phyloP scores from a whole-genome alignment of 192 early-diverging fungal genomes.

The Backusella australiensis region DNA sequence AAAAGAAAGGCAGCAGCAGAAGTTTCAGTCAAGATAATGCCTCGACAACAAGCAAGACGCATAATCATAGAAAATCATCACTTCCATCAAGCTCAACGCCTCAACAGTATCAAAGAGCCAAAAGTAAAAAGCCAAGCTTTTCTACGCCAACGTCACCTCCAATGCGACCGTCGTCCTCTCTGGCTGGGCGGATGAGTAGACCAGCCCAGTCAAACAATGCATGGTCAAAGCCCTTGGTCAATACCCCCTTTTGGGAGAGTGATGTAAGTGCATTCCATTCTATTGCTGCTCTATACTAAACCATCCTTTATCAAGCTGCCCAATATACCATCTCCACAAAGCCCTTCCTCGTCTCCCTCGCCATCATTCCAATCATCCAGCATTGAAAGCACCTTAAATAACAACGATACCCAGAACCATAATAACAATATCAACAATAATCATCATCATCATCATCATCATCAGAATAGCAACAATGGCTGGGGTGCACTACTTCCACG shows the following conservation, averaged over 20 bases:
- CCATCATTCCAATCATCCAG: neutral
- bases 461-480: neutral
- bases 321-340: neutral
- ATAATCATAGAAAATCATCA: neutral
- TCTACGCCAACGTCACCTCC: neutral
- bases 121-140: neutral
- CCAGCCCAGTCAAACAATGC: neutral
- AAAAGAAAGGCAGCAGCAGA: neutral
- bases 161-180: neutral
- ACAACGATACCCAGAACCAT: neutral
- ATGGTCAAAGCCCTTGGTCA: neutral
- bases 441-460: neutral
- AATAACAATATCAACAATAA: neutral
- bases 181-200: neutral
- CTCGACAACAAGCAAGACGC: neutral
- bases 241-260: constrained; percentile 10
- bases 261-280: neutral
- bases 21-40: neutral
- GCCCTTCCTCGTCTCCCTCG: no score
- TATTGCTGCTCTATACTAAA: neutral
- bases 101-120: neutral
- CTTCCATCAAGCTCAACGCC: neutral
- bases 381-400: neutral
- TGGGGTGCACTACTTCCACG: neutral
- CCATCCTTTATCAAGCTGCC: neutral